Evolutionary conservation across 1,284 basidiomycete genomes (phyloP).

Genomic region (Coniferiporia weirii): DNA sequence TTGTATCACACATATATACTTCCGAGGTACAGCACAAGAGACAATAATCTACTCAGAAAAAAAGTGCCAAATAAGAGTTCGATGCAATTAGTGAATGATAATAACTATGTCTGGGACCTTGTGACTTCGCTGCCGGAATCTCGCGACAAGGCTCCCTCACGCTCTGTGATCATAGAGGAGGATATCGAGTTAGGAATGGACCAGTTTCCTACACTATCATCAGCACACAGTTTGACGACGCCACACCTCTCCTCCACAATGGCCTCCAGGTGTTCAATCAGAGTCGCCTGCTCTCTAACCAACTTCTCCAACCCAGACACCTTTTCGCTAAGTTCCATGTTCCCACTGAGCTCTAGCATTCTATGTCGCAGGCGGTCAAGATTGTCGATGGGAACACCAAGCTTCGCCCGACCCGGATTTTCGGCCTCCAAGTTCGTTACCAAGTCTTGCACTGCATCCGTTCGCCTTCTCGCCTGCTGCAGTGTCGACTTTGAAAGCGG

Average conservation of each 20-base stretch:
- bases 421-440: background rate
- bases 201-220: slow-evolving; percentile 9
- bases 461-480: slow-evolving; percentile 13
- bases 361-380: slow-evolving; percentile 13
- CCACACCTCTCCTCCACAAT: slow-evolving; percentile 3
- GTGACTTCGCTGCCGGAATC: background rate
- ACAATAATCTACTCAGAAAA: background rate
- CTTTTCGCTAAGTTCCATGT: slow-evolving; percentile 19
- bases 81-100: background rate
- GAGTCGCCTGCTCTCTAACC: slow-evolving; percentile 13
- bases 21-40: background rate
- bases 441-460: slow-evolving; percentile 5
- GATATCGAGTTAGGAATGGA: slow-evolving; percentile 17
- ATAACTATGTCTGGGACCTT: background rate
- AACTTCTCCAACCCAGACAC: slow-evolving; percentile 14
- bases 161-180: slow-evolving; percentile 16
- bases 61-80: background rate
- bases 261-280: slow-evolving; percentile 13
- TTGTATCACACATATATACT: background rate
- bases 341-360: slow-evolving; percentile 16
- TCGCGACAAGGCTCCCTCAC: background rate
- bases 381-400: slow-evolving; percentile 8
- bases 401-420: background rate
- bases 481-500: slow-evolving; percentile 4
- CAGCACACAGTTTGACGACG: slow-evolving; percentile 2